Evolutionary conservation across 2,329 filamentous ascomycete species (phyloP).

Genomic region (Aspergillus latus): DNA sequence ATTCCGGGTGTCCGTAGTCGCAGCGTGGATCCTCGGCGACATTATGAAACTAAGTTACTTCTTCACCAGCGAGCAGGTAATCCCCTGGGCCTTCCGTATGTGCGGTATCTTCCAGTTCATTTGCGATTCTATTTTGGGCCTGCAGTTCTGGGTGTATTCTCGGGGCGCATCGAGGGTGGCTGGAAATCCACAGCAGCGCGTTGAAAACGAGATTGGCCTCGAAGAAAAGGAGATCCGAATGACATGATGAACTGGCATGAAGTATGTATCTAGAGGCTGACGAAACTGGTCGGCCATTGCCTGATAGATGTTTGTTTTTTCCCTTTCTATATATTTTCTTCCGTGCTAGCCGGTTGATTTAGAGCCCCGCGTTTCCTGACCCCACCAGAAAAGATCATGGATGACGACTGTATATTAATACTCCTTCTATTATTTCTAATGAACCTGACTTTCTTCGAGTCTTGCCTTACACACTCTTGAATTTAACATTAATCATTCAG

Average conservation of each 20-base stretch:
- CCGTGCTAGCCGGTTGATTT: background rate
- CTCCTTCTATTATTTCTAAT: slow-evolving; percentile 3
- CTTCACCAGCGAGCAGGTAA: slow-evolving; percentile 44
- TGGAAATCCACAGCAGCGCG: slow-evolving; percentile 25
- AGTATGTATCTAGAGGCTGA: background rate
- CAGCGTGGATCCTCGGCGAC: slow-evolving; percentile 51
- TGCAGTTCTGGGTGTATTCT: slow-evolving; percentile 51
- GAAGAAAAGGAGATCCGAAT: slow-evolving; percentile 43
- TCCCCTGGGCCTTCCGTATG: slow-evolving; percentile 51
- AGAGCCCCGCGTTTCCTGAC: slow-evolving; percentile 9
- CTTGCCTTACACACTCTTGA: background rate
- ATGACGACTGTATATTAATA: slow-evolving; percentile 1
- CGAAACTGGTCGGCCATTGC: background rate
- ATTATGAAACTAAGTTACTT: slow-evolving; percentile 54
- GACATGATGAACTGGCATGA: slow-evolving; percentile 25
- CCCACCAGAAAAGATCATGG: slow-evolving; percentile 9
- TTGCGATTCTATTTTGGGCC: slow-evolving; percentile 49
- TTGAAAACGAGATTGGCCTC: slow-evolving; percentile 26
- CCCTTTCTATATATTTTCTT: background rate
- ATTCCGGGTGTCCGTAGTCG: slow-evolving; percentile 49
- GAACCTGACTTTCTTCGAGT: background rate
- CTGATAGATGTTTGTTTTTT: slow-evolving; percentile 11
- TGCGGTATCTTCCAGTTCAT: slow-evolving; percentile 51
- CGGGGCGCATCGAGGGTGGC: slow-evolving; percentile 24
- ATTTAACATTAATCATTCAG: background rate